Evolutionary conservation across 345 rosid species (phyloP).

Genomic region (Gossypium rotundifolium): DNA sequence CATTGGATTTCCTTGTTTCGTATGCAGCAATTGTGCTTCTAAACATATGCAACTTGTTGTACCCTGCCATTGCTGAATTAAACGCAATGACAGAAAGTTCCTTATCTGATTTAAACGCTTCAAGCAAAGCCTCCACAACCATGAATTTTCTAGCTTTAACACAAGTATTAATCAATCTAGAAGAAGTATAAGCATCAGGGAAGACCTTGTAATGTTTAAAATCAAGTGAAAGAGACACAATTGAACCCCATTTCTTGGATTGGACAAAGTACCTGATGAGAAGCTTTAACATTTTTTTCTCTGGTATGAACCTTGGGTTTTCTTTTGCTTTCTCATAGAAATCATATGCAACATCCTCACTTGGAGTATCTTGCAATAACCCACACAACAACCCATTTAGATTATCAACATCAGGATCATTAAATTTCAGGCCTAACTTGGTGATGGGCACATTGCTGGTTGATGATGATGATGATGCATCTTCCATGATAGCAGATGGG

Average conservation of each 20-base stretch:
- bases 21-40: slow-evolving; percentile 46
- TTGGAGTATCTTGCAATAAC: slow-evolving; percentile 38
- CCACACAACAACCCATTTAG: slow-evolving; percentile 40
- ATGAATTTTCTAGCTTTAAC: slow-evolving; percentile 52
- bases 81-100: slow-evolving; percentile 41
- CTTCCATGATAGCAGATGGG: slow-evolving; percentile 43
- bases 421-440: slow-evolving; percentile 11
- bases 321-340: slow-evolving; percentile 59
- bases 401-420: slow-evolving; percentile 27
- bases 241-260: slow-evolving; percentile 54
- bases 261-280: slow-evolving; percentile 51
- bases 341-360: slow-evolving; percentile 36
- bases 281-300: slow-evolving; percentile 36
- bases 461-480: slow-evolving; percentile 29
- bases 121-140: slow-evolving; percentile 42
- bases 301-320: slow-evolving; percentile 43
- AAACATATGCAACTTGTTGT: slow-evolving; percentile 79
- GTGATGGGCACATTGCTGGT: slow-evolving; percentile 10
- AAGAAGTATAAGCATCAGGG: slow-evolving; percentile 55
- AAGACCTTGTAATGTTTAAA: slow-evolving; percentile 42
- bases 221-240: slow-evolving; percentile 46
- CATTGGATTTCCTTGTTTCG: slow-evolving; percentile 40
- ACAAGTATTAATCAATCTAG: slow-evolving; percentile 45
- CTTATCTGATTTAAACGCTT: slow-evolving; percentile 32
- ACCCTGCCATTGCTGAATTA: slow-evolving; percentile 66